A percentile compares a stretch with the other conserved stretches of the same genome.
These are phyloP conservation scores for Saksenaea oblongispora DNA, from an alignment of 371 early-diverging fungal species.

Conservation along the genomic window DNA sequence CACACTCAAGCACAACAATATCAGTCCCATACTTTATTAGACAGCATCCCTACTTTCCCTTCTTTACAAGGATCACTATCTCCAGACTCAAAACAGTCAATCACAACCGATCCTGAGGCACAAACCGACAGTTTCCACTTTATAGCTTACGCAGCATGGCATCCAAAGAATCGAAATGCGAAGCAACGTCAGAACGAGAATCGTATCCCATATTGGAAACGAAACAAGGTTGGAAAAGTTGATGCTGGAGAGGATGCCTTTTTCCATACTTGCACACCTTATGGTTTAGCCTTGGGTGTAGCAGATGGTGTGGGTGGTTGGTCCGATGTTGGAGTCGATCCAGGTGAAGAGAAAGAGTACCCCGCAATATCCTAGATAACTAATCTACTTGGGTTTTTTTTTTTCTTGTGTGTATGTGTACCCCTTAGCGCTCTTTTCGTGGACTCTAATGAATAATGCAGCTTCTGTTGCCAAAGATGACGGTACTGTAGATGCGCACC, in stretches of 20 bases:
- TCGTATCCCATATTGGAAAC: slow-evolving; percentile 52
- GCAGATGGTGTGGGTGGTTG: slow-evolving; percentile 79
- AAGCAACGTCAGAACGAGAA: slow-evolving; percentile 23
- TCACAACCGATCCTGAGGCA: not conserved
- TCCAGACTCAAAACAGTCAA: not conserved
- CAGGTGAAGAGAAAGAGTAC: slow-evolving; percentile 24
- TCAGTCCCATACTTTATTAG: not conserved
- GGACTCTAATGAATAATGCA: slow-evolving; percentile 75
- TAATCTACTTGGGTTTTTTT: not conserved
- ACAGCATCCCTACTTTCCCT: not conserved
- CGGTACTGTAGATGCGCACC: slow-evolving; percentile 54
- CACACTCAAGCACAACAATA: not conserved
- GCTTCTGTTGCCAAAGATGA: slow-evolving; percentile 54
- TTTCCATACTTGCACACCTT: slow-evolving; percentile 61
- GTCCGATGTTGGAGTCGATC: slow-evolving; percentile 57
- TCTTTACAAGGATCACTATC: not conserved
- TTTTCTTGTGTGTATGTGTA: too few species aligned
- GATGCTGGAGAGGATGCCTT: slow-evolving; percentile 78
- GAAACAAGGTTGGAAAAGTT: slow-evolving; percentile 54
- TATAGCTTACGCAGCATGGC: slow-evolving; percentile 51
- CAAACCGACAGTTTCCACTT: slow-evolving; percentile 29
- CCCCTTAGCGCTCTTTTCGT: slow-evolving; percentile 63
- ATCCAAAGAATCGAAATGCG: slow-evolving; percentile 42
- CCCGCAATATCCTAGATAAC: not conserved
- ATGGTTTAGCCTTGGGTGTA: slow-evolving; percentile 63